Percentiles rank a stretch among this genome's conserved stretches.
phyloP scores from a whole-genome alignment of 2,329 filamentous ascomycete genomes.

The Microdochium bolleyi region DNA sequence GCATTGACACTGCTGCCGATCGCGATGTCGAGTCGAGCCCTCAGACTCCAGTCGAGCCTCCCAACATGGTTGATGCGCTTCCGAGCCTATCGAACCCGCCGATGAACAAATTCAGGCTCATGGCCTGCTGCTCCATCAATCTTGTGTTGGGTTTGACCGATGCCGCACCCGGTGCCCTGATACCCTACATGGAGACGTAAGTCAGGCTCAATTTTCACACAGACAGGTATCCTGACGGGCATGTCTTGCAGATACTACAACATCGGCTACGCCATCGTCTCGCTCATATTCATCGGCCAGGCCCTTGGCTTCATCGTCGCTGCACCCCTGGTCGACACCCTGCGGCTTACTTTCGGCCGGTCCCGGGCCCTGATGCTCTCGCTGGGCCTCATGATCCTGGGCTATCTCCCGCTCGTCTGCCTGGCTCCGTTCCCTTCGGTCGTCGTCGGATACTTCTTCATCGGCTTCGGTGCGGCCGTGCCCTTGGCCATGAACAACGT shows the following conservation, averaged over 20 bases:
- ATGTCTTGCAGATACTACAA: conserved; percentile 44
- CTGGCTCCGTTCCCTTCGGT: conserved; percentile 64
- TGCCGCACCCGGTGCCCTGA: conserved; percentile 66
- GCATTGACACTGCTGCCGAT: neutral
- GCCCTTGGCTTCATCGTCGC: conserved; percentile 69
- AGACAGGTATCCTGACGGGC: neutral
- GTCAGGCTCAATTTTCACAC: conserved; percentile 4
- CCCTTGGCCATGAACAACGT: conserved; percentile 51
- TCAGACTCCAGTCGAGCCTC: conserved; percentile 17
- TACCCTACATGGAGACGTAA: conserved; percentile 69
- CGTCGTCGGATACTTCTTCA: conserved; percentile 59
- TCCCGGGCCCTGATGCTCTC: conserved; percentile 54
- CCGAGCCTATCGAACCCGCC: conserved; percentile 51
- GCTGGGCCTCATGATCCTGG: conserved; percentile 46
- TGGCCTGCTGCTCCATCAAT: conserved; percentile 56
- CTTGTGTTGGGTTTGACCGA: conserved; percentile 69
- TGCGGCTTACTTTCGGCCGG: conserved; percentile 57
- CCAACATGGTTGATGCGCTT: conserved; percentile 34
- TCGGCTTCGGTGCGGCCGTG: conserved; percentile 51
- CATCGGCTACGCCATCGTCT: conserved; percentile 72
- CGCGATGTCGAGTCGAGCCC: conserved; percentile 44
- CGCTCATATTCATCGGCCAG: conserved; percentile 73
- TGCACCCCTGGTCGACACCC: conserved; percentile 58
- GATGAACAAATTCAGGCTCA: conserved; percentile 64
- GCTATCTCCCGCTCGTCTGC: conserved; percentile 57